Evolutionary conservation across 139 green algal species (phyloP).

Genomic region (Chlamydomonas sp.): DNA sequence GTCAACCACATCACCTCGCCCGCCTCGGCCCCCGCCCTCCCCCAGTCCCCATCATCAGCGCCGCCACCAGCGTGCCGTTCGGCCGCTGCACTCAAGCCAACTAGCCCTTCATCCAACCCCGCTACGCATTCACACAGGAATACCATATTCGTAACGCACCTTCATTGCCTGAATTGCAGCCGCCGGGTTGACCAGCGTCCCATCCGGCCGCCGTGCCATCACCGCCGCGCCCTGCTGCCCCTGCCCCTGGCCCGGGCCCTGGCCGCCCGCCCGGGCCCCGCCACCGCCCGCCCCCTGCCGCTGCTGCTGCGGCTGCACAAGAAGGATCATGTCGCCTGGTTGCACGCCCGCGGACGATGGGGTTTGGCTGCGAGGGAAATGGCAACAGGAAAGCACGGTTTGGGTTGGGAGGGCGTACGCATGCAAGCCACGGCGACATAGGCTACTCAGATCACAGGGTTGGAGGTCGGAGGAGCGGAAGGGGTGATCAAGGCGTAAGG

Average conservation of each 20-base stretch:
- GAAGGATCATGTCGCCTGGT: slow-evolving; percentile 70
- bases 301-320: slow-evolving; percentile 15
- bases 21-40: too few relatives aligned
- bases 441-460: too few relatives aligned
- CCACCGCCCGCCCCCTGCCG: neutral
- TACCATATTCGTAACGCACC: neutral
- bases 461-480: too few relatives aligned
- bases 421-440: too few relatives aligned
- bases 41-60: neutral
- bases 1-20: too few relatives aligned
- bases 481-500: too few relatives aligned
- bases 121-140: too few relatives aligned
- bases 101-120: too few relatives aligned
- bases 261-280: neutral
- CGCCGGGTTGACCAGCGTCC: slow-evolving; percentile 28
- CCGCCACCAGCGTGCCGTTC: neutral
- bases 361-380: slow-evolving; percentile 45
- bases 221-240: neutral
- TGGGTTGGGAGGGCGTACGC: too few relatives aligned
- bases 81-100: neutral
- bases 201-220: slow-evolving; percentile 8
- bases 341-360: slow-evolving; percentile 57
- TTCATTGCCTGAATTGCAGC: neutral
- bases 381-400: neutral
- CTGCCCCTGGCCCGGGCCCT: neutral